Conservation (phyloP, 192 early-diverging fungal species). For the Paraglomus occultum region DNA sequence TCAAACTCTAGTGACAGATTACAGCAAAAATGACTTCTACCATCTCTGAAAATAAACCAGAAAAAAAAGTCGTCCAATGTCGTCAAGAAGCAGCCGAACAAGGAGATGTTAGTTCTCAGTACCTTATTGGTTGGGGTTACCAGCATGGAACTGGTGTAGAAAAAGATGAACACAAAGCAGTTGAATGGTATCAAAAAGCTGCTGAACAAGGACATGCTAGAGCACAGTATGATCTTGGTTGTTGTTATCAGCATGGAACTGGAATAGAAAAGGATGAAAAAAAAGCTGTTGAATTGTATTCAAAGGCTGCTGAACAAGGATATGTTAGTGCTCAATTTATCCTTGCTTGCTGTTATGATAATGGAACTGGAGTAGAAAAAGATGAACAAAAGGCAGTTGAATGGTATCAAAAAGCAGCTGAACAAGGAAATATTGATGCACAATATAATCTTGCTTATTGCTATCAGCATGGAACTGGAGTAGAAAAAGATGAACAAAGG, state of each 20-base stretch:
- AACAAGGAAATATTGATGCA: slow-evolving; percentile 45
- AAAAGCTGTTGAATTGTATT: slow-evolving; percentile 52
- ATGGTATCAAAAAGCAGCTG: slow-evolving; percentile 42
- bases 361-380: slow-evolving; percentile 56
- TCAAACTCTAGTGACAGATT: too few species aligned
- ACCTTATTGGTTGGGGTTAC: slow-evolving; percentile 70
- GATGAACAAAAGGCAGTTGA: slow-evolving; percentile 45
- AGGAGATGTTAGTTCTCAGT: slow-evolving; percentile 45
- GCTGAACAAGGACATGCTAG: slow-evolving; percentile 44
- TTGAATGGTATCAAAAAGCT: slow-evolving; percentile 49
- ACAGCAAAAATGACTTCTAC: too few species aligned
- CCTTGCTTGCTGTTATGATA: slow-evolving; percentile 68
- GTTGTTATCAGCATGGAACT: slow-evolving; percentile 49
- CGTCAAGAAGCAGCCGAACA: slow-evolving; percentile 39
- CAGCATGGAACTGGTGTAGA: slow-evolving; percentile 61
- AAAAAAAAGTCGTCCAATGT: slow-evolving; percentile 47
- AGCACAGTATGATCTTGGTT: slow-evolving; percentile 45
- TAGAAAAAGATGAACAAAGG: slow-evolving; percentile 46
- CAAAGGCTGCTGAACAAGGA: slow-evolving; percentile 51
- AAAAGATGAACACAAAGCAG: slow-evolving; percentile 54
- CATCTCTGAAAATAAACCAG: too few species aligned
- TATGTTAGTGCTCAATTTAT: slow-evolving; percentile 70
- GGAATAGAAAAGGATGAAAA: slow-evolving; percentile 36
- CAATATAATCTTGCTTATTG: slow-evolving; percentile 62
- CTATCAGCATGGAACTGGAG: slow-evolving; percentile 64